These are phyloP conservation scores for Aeschynomene evenia DNA, from an alignment of 306 rosid genomes.

Conservation along the genomic window DNA sequence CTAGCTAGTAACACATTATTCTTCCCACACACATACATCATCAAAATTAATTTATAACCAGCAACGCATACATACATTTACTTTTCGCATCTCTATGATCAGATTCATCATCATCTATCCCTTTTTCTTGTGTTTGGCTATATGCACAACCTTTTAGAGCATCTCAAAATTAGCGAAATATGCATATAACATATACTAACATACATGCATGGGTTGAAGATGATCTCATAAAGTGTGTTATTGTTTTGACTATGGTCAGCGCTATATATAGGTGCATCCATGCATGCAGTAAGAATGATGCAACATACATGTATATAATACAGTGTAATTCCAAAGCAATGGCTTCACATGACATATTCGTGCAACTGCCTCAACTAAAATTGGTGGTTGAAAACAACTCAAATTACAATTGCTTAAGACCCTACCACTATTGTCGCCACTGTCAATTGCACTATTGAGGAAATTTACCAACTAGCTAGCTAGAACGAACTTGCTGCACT, in stretches of 20 bases:
- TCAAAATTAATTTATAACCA: neutral
- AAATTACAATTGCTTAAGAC: constrained; percentile 14
- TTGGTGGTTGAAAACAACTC: constrained; percentile 35
- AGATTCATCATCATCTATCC: no score
- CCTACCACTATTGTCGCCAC: neutral
- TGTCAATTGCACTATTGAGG: constrained; percentile 12
- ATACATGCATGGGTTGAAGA: neutral
- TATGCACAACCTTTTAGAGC: neutral
- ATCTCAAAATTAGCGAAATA: neutral
- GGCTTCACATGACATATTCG: constrained; percentile 22
- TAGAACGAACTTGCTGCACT: constrained; percentile 2
- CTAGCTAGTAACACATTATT: neutral
- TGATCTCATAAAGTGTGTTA: neutral
- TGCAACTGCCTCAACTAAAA: constrained; percentile 21
- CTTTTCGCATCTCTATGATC: neutral
- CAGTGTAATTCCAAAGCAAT: constrained; percentile 32
- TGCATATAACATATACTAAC: neutral
- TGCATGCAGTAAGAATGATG: constrained; percentile 41
- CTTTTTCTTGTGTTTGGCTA: neutral
- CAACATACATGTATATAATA: no score
- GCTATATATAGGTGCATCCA: no score
- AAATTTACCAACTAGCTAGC: constrained; percentile 16
- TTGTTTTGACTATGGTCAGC: constrained; percentile 18
- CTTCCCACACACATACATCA: neutral
- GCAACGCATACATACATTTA: no score